Evolutionary conservation across 2,329 filamentous ascomycete genomes (phyloP), one percentile per base, ranked within the genome.

Genomic region (Fusarium beomiforme): DNA sequence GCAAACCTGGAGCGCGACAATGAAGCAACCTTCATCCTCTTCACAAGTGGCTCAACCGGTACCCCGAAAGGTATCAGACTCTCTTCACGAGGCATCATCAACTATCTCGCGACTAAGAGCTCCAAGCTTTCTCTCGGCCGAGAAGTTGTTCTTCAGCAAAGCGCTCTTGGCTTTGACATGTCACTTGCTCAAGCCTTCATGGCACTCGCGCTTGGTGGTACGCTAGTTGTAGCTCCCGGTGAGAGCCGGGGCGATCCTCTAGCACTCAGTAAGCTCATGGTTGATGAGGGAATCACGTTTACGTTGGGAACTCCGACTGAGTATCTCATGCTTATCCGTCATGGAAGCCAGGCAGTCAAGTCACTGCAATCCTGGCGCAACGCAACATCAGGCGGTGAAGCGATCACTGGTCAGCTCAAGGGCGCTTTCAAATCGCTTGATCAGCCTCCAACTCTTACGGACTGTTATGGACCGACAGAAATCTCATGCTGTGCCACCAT

Each of bases 401-500:
- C 46, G 8, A 36, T 59, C 13, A 59, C 56, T 34, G 0, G 36
- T 3, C 36, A 43, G 2, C 36, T 41, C 2, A 54, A 29, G 1
- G 0, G 17, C 1, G 10, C 46, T 19, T 8, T 59, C 4, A 53
- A 8, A 1, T 4, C 21, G 1, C 11, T 59, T 0, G 26, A 54
- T 0, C 2, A 29, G 0, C 26, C 34, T 54, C 56, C 56, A 13
- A 0, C 7, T 16, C 36, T 59, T 1, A 59, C 56, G 1, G 46
- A 59, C 23, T 59, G 56, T 7, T 59, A 59, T 6, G 56, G 56
- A 0, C 56, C 56, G 6, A 59, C 56, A 3, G 46, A 59, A 46
- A 59, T 59, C 10, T 59, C 56, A 14, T 59, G 56, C 10, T 59
- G 56, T 12, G 47, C 36, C 3, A 54, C 46, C 6, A 59, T 59